phyloP scores from a whole-genome alignment of 371 early-diverging fungal genomes.

The Nematocida major region DNA sequence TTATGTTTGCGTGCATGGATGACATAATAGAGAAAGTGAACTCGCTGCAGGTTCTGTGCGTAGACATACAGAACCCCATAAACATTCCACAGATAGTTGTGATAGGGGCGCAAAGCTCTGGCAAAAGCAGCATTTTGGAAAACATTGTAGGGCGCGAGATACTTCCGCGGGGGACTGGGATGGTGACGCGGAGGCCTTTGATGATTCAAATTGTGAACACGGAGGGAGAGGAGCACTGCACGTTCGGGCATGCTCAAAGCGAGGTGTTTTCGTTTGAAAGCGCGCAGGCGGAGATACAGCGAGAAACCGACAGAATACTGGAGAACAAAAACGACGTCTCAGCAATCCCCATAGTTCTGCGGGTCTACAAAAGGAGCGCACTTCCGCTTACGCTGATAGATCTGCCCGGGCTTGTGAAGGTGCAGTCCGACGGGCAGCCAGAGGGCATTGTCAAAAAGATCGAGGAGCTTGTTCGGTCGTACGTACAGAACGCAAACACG shows the following conservation, averaged over 20 bases:
- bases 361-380: constrained; percentile 80
- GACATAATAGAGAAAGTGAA: constrained; percentile 66
- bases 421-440: constrained; percentile 90
- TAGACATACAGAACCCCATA: constrained; percentile 68
- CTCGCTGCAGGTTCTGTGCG: constrained; percentile 87
- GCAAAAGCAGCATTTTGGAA: constrained; percentile 93
- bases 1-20: too few species aligned
- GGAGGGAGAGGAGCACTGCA: neutral
- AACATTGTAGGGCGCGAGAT: constrained; percentile 95
- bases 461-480: constrained; percentile 79
- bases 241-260: constrained; percentile 31
- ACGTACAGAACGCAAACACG: constrained; percentile 81
- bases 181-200: constrained; percentile 95
- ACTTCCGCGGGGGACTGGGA: constrained; percentile 86
- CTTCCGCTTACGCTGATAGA: constrained; percentile 92
- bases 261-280: constrained; percentile 67
- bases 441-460: constrained; percentile 79
- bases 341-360: constrained; percentile 79
- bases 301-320: constrained; percentile 77
- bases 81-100: constrained; percentile 95
- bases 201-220: constrained; percentile 73
- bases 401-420: constrained; percentile 79
- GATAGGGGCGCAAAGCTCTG: constrained; percentile 88
- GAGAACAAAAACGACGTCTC: constrained; percentile 73
- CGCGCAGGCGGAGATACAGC: constrained; percentile 77